Evolutionary conservation across 306 rosid species (phyloP).

Genomic region (Heteromeles arbutifolia): DNA sequence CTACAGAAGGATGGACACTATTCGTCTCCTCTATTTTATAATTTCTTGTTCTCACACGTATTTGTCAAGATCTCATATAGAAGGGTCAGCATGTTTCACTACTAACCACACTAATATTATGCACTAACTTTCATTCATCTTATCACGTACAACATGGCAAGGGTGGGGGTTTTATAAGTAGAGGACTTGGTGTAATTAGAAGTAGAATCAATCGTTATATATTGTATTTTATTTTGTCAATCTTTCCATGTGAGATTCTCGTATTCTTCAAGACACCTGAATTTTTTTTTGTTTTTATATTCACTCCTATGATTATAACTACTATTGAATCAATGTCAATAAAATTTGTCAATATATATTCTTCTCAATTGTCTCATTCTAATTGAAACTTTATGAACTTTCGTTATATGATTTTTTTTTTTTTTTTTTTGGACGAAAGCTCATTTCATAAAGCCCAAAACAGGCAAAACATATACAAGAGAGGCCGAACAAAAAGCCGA

Average conservation of each 20-base stretch:
- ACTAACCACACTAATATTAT: too few species aligned
- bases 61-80: not conserved
- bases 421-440: too few species aligned
- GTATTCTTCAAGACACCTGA: not conserved
- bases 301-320: not conserved
- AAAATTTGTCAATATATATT: not conserved
- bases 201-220: not conserved
- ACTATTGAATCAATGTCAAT: not conserved
- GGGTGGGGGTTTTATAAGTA: not conserved
- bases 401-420: too few species aligned
- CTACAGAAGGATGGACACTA: not conserved
- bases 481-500: too few species aligned
- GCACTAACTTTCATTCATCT: not conserved
- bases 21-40: too few species aligned
- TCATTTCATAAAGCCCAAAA: too few species aligned
- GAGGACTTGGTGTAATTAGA: accelerated
- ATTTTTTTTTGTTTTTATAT: not conserved
- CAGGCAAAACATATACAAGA: too few species aligned
- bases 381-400: not conserved
- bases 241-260: too few species aligned
- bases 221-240: not conserved
- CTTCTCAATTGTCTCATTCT: not conserved
- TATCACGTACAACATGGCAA: too few species aligned
- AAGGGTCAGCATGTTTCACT: not conserved
- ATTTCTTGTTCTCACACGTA: not conserved